Conservation (phyloP, 495 filamentous ascomycete genomes). For the Aspergillus ellipticus region DNA sequence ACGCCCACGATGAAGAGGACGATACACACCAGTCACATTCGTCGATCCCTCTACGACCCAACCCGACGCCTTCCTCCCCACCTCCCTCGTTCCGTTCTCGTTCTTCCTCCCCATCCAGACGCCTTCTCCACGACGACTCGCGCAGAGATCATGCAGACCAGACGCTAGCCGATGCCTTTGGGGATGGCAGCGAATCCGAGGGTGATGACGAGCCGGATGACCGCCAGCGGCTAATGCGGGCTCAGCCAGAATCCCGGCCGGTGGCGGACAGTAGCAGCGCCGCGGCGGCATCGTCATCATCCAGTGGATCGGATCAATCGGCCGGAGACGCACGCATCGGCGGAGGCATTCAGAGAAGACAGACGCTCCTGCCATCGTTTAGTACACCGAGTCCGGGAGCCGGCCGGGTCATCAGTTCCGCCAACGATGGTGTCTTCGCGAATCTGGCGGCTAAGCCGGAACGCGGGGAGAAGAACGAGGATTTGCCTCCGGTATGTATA, state of each 20-base stretch:
- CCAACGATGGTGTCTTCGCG: conserved; percentile 92
- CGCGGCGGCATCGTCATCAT: conserved; percentile 36
- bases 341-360: conserved; percentile 37
- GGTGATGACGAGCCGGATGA: conserved; percentile 74
- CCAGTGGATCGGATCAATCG: conserved; percentile 21
- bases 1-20: conserved; percentile 51
- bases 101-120: conserved; percentile 64
- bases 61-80: conserved; percentile 71
- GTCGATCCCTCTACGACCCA: conserved; percentile 33
- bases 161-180: conserved; percentile 87
- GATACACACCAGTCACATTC: conserved; percentile 37
- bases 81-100: conserved; percentile 92
- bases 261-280: conserved; percentile 26
- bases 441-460: conserved; percentile 92
- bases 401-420: conserved; percentile 49
- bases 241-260: conserved; percentile 46
- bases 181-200: conserved; percentile 64
- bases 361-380: conserved; percentile 52
- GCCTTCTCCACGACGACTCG: conserved; percentile 52
- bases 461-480: conserved; percentile 72
- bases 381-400: conserved; percentile 31
- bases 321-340: conserved; percentile 15
- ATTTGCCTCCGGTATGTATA: conserved; percentile 82
- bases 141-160: conserved; percentile 59
- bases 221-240: conserved; percentile 78